A percentile compares a stretch with the other conserved stretches of the same genome.
Evolutionary conservation across 2,329 filamentous ascomycete species (phyloP).

Genomic region (Colletotrichum sp.): DNA sequence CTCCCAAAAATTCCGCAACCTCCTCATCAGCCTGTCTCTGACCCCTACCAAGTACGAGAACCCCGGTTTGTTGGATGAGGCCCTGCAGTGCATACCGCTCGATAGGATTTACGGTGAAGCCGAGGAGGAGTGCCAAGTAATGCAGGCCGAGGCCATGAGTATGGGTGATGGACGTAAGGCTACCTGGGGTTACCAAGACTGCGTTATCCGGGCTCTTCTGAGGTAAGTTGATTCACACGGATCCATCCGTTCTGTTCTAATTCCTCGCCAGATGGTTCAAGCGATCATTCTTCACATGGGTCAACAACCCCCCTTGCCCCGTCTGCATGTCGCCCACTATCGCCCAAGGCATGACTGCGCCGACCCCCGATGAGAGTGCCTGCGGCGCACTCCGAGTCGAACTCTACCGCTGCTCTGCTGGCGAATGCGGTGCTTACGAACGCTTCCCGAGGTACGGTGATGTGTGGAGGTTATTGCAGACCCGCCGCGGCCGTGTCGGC

Average conservation of each 20-base stretch:
- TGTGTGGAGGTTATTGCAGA: conserved; percentile 90
- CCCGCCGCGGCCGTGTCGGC: conserved; percentile 82
- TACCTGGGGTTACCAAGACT: conserved; percentile 98
- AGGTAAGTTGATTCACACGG: conserved; percentile 47
- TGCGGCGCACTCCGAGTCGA: conserved; percentile 89
- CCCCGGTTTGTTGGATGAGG: conserved; percentile 91
- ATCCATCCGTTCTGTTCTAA: not conserved
- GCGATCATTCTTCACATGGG: conserved; percentile 92
- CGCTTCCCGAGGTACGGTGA: conserved; percentile 95
- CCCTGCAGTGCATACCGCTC: conserved; percentile 82
- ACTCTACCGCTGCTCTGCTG: conserved; percentile 83
- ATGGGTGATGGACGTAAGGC: conserved; percentile 81
- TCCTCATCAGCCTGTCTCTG: conserved; percentile 83
- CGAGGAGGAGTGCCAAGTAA: conserved; percentile 88
- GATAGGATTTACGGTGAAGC: conserved; percentile 93
- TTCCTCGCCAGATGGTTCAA: conserved; percentile 81
- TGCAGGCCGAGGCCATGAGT: conserved; percentile 86
- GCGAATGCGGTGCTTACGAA: conserved; percentile 78
- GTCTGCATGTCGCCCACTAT: conserved; percentile 84
- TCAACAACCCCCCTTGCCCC: conserved; percentile 91
- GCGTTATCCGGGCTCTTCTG: conserved; percentile 86
- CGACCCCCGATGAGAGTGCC: conserved; percentile 87
- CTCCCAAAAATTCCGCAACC: conserved; percentile 79
- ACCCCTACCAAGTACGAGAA: conserved; percentile 97
- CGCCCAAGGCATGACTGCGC: conserved; percentile 81